Base-by-base conservation (phyloP, 2,329 filamentous ascomycete species). In the Phaeophleospora eucalypticola region DNA sequence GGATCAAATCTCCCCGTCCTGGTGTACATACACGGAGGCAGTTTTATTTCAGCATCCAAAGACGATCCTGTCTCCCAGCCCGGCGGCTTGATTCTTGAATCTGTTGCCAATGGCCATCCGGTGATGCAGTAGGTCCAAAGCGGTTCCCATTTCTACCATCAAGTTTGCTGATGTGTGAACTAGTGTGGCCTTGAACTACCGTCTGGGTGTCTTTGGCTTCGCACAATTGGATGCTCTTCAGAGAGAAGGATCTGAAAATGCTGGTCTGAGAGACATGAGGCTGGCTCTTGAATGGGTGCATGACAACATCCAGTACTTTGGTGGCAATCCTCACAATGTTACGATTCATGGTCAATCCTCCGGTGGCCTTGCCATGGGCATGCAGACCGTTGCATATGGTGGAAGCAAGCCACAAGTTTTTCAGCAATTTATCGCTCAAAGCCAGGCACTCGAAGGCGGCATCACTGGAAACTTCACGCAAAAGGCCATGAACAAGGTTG, bases 271-370 rank as follows among this genome's bases (percentile, higher is more conserved):
- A 53, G 83, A 86, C 58, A 82, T 86, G 64, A 71, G 76, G 49
- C 58, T 76, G 12, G 70, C 79, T 10, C 68, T 86, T 17, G 65
- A 72, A 46, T 86, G 82, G 83, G 75, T 85, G 19, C 69, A 72
- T 47, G 66, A 74, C 18, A 82, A 84, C 61, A 78, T 83, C 43
- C 72, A 62, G 3, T 66, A 63, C 4, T 83, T 86, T 64, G 82
- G 81, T 0, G 83, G 82, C 2, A 76, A 85, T 56, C 69, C 69
- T 2, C 63, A 59, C 1, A 60, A 61, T 8, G 65, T 71, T 45
- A 70, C 66, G 1, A 65, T 71, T 21, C 62, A 71, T 24, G 68
- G 68, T 2, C 63, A 71, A 37, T 70, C 65, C 4, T 67, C 67
- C 20, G 65, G 65, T 24, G 66, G 60, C 49, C 18, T 58, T 14